These are phyloP conservation scores for Prunus dulcis DNA, from an alignment of 306 rosid genomes.

Conservation along the genomic window DNA sequence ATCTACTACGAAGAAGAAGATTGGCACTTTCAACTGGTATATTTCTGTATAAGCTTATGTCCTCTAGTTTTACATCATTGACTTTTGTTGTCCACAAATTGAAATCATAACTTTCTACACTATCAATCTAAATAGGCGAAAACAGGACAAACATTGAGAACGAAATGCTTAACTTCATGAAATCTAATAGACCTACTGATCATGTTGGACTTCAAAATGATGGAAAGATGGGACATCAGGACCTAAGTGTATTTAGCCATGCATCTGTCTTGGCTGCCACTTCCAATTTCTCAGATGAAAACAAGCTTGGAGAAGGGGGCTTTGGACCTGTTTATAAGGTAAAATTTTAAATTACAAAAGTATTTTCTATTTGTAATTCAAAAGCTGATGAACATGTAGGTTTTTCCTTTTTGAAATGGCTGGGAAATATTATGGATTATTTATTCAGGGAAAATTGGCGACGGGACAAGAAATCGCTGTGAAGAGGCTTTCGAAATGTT, in stretches of 20 bases:
- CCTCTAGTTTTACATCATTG: no score
- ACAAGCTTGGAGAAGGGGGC: conserved; percentile 9
- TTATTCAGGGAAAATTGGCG: conserved; percentile 21
- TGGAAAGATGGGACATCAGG: conserved; percentile 2
- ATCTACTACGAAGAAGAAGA: conserved; percentile 7
- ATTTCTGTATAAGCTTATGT: no score
- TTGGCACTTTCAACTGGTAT: neutral
- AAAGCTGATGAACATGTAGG: no score
- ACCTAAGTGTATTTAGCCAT: conserved; percentile 19
- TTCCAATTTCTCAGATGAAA: neutral
- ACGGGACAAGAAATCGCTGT: conserved; percentile 30
- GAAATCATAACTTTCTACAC: neutral
- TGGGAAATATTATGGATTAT: neutral
- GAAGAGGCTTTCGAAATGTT: conserved; percentile 27
- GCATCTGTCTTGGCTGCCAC: conserved; percentile 10
- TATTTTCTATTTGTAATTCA: neutral
- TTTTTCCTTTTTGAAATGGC: neutral
- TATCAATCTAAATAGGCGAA: neutral
- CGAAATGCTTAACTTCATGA: neutral
- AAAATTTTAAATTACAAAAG: neutral
- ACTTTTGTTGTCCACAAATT: neutral
- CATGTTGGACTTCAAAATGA: conserved; percentile 8
- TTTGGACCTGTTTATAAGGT: conserved; percentile 15
- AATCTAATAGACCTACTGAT: neutral
- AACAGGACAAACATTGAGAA: neutral